Evolutionary conservation across 306 rosid genomes (phyloP), one percentile per base, ranked within the genome.

Genomic region (Purshia tridentata): DNA sequence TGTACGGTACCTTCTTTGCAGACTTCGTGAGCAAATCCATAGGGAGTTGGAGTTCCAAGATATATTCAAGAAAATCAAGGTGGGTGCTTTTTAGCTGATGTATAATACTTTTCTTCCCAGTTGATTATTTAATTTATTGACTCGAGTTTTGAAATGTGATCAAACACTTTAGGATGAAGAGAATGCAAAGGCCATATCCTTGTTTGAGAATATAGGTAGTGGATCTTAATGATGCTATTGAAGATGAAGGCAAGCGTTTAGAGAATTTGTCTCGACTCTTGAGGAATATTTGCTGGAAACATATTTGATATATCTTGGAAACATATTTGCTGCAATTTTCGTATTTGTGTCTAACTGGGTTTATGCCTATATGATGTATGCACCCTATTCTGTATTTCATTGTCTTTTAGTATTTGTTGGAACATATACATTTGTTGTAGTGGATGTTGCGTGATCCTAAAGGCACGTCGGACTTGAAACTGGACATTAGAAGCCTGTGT

Each of bases 291-390:
- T 44, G 97, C 99, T 1, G 99, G 99, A 69, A 94, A 94, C 80
- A 91, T 94, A 75, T 94, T 94, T 83, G 99, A n/a, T n/a, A n/a
- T n/a, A 94, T 84, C 99, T 94, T 54, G 99, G 99, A n/a, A n/a
- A n/a, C n/a, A n/a, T n/a, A 79, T 89, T 95, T 41, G 95, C 96
- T 10, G 66, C 44, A 6, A 29, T 56, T 56, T 18, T 55, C 10
- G 13, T 41, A 3, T 22, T 23, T 23, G n/a, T n/a, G n/a, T n/a
- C n/a, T n/a, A n/a, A n/a, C n/a, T n/a, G n/a, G 35, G 35, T 23
- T 81, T 76, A 18, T 52, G 66, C 71, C 79, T 59, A 41, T 65
- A 58, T 23, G 35, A 81, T 59, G 37, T 65, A 58, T 23, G 35
- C 50, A 48, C 69, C 35, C 47, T 75, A 41, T 76, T 69, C 22